These are phyloP conservation scores for Coniochaeta prunicola DNA, from an alignment of 2,329 filamentous ascomycete genomes.

Conservation along the genomic window DNA sequence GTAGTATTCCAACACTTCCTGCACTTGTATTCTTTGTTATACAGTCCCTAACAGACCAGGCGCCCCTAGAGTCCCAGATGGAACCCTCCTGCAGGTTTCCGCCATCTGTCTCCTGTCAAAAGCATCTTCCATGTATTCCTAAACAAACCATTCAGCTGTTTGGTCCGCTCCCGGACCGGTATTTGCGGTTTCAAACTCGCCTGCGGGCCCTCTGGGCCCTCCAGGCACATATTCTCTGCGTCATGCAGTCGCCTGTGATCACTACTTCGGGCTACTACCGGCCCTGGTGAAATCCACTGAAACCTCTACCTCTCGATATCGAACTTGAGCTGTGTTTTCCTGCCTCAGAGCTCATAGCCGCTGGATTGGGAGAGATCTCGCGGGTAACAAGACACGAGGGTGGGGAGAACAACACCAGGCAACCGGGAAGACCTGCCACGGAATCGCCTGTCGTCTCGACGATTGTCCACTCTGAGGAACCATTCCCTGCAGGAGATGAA, in stretches of 20 bases:
- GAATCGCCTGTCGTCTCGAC: not conserved
- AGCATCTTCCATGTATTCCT: constrained; percentile 21
- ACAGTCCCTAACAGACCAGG: constrained; percentile 26
- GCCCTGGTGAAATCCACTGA: constrained; percentile 30
- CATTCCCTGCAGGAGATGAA: not conserved
- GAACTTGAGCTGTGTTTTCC: not conserved
- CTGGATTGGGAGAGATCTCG: not conserved
- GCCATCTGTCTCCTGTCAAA: constrained; percentile 32
- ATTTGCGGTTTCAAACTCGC: constrained; percentile 36
- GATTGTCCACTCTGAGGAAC: not conserved
- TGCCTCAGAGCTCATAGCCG: constrained; percentile 5
- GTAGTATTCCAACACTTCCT: constrained; percentile 19
- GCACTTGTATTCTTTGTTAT: constrained; percentile 36
- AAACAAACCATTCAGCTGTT: constrained; percentile 35
- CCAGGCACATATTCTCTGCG: constrained; percentile 25
- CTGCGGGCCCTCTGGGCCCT: constrained; percentile 11
- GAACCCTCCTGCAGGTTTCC: constrained; percentile 42
- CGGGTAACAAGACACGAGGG: constrained; percentile 1
- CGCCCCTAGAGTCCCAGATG: constrained; percentile 27
- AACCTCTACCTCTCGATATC: constrained; percentile 27
- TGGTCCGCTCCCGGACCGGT: constrained; percentile 25
- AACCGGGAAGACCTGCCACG: not conserved
- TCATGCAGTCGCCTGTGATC: constrained; percentile 33
- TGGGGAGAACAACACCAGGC: not conserved
- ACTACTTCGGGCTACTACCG: constrained; percentile 26